These are phyloP conservation scores for Cytospora piceae DNA, from an alignment of 2,329 filamentous ascomycete species.

Conservation along the genomic window DNA sequence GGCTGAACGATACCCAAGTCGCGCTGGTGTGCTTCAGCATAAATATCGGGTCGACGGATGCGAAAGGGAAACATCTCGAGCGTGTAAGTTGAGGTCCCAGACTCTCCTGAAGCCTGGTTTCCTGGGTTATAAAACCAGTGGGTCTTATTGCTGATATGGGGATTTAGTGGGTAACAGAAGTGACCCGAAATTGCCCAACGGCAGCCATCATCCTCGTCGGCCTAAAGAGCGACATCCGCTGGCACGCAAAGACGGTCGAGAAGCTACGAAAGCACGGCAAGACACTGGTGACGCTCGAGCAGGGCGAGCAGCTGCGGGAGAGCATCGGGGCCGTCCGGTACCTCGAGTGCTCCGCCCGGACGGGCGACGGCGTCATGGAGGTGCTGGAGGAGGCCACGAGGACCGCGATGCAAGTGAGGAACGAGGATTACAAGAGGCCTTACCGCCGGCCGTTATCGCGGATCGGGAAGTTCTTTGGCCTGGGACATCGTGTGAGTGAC, in stretches of 20 bases:
- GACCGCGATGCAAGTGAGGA: slow-evolving; percentile 24
- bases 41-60: slow-evolving; percentile 29
- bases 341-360: slow-evolving; percentile 30
- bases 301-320: slow-evolving; percentile 30
- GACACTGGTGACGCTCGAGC: slow-evolving; percentile 25
- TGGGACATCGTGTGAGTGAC: slow-evolving; percentile 8
- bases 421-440: slow-evolving; percentile 16
- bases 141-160: neutral
- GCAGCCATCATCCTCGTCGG: slow-evolving; percentile 30
- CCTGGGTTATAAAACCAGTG: neutral
- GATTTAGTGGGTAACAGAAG: slow-evolving; percentile 27
- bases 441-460: slow-evolving; percentile 26
- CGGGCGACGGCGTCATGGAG: slow-evolving; percentile 29
- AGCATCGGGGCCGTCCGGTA: slow-evolving; percentile 30
- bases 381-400: slow-evolving; percentile 29
- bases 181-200: slow-evolving; percentile 30
- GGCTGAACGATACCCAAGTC: slow-evolving; percentile 26
- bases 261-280: slow-evolving; percentile 28
- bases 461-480: slow-evolving; percentile 29
- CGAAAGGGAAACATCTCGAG: slow-evolving; percentile 29
- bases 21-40: slow-evolving; percentile 30
- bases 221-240: slow-evolving; percentile 29
- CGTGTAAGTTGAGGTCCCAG: slow-evolving; percentile 12
- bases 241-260: slow-evolving; percentile 28
- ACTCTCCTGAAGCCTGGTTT: no score